Conservation (phyloP, 163 green algal species). For the Scenedesmus sp. region DNA sequence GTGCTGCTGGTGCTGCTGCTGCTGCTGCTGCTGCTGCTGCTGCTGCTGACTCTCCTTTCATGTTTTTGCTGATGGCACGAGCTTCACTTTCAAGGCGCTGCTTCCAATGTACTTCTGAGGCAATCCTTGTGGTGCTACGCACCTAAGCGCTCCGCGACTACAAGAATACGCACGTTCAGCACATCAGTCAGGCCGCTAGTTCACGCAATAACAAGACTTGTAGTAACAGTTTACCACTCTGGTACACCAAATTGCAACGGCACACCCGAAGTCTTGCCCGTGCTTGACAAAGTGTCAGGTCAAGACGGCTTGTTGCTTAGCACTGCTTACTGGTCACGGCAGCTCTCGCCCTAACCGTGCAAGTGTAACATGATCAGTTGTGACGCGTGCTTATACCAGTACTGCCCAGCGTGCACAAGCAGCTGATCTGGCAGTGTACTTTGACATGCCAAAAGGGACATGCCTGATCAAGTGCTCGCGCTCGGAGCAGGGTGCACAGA, state of each 20-base stretch:
- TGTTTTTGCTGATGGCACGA: not conserved
- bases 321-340: too few species aligned
- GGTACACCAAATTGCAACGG: not conserved
- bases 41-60: not conserved
- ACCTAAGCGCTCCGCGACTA: not conserved
- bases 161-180: not conserved
- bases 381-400: not conserved
- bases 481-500: not conserved
- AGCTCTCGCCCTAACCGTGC: not conserved
- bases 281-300: not conserved
- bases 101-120: not conserved
- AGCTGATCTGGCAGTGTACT: not conserved
- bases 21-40: constrained; percentile 21
- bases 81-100: too few species aligned
- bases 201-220: not conserved
- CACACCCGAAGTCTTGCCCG: not conserved
- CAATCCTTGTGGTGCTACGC: not conserved
- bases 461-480: too few species aligned
- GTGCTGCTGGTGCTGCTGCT: not conserved
- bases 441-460: too few species aligned
- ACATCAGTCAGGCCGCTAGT: too few species aligned
- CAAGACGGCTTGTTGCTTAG: not conserved
- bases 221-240: too few species aligned
- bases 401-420: not conserved
- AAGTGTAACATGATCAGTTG: not conserved